Conservation (phyloP, 331 rosid species). For the Ulmus americana region DNA sequence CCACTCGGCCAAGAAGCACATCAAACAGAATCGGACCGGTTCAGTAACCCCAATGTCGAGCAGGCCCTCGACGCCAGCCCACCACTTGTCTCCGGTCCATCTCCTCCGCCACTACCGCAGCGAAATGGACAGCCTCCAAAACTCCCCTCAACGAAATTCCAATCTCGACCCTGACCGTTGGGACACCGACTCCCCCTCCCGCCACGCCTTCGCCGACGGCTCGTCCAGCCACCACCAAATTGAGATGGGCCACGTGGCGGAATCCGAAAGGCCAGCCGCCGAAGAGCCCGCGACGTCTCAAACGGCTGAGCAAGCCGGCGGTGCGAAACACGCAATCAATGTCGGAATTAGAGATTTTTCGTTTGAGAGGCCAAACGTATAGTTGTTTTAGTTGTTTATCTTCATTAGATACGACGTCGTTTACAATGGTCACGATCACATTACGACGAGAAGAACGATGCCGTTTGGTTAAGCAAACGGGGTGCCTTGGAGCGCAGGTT, state of each 20-base stretch:
- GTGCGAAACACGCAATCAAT: slow-evolving; percentile 23
- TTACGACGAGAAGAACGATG: neutral
- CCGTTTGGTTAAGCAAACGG: too few species aligned
- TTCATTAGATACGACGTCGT: neutral
- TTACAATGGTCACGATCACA: neutral
- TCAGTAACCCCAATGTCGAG: slow-evolving; percentile 54
- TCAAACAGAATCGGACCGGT: slow-evolving; percentile 45
- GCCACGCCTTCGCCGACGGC: neutral
- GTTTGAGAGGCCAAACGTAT: slow-evolving; percentile 31
- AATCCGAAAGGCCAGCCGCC: neutral
- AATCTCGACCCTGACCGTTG: slow-evolving; percentile 26
- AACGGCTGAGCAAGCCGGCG: neutral
- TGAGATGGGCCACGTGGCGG: slow-evolving; percentile 25
- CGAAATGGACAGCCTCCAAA: slow-evolving; percentile 45
- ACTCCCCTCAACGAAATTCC: slow-evolving; percentile 32
- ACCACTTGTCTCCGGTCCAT: slow-evolving; percentile 49
- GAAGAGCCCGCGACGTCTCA: neutral
- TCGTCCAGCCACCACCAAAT: slow-evolving; percentile 22
- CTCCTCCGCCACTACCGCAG: slow-evolving; percentile 48
- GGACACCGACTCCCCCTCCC: slow-evolving; percentile 38
- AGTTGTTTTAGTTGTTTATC: neutral
- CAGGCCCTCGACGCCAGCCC: slow-evolving; percentile 47
- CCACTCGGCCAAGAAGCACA: slow-evolving; percentile 55
- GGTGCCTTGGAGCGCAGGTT: neutral
- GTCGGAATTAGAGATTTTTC: slow-evolving; percentile 49